Percentiles rank a stretch among this genome's conserved stretches.
phyloP scores from a whole-genome alignment of 1,284 basidiomycete species.

The Anthracocystis setariae region DNA sequence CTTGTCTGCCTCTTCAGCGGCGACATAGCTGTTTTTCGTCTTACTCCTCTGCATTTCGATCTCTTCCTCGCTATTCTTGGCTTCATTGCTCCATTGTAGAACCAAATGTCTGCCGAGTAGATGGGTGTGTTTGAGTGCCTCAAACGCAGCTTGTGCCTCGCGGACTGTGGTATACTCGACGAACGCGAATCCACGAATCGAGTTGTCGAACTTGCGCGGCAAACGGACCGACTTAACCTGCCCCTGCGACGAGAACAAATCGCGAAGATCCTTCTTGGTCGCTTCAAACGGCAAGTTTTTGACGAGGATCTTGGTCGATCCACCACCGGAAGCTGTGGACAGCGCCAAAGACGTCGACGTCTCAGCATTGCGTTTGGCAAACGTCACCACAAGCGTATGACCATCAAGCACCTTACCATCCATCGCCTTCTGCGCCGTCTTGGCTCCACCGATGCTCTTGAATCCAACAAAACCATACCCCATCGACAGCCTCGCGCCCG shows the following conservation, averaged over 20 bases:
- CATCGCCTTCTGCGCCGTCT: slow-evolving; percentile 80
- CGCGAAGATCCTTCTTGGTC: slow-evolving; percentile 88
- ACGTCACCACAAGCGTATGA: slow-evolving; percentile 83
- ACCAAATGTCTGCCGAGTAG: slow-evolving; percentile 94
- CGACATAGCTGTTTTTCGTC: slow-evolving; percentile 28
- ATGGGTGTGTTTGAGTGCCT: slow-evolving; percentile 84
- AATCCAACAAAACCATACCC: slow-evolving; percentile 97
- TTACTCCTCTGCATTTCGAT: slow-evolving; percentile 54
- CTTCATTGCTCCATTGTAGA: slow-evolving; percentile 82
- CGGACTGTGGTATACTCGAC: slow-evolving; percentile 73
- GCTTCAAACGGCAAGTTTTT: slow-evolving; percentile 98
- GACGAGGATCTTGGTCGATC: slow-evolving; percentile 75
- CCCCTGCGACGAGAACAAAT: slow-evolving; percentile 80
- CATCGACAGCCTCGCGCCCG: slow-evolving; percentile 76
- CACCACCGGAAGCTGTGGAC: slow-evolving; percentile 74
- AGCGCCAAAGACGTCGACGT: slow-evolving; percentile 69
- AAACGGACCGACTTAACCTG: slow-evolving; percentile 72
- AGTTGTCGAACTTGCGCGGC: slow-evolving; percentile 78
- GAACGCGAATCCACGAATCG: slow-evolving; percentile 87
- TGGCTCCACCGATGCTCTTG: slow-evolving; percentile 78
- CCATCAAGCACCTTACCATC: slow-evolving; percentile 87
- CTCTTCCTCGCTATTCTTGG: slow-evolving; percentile 10
- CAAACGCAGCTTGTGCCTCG: slow-evolving; percentile 61
- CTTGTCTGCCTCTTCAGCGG: neutral
- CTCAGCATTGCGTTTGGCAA: slow-evolving; percentile 86